Evolutionary conservation across 208 protist species (phyloP), one percentile per base, ranked within the genome.

Genomic region (Leishmania guyanensis): DNA sequence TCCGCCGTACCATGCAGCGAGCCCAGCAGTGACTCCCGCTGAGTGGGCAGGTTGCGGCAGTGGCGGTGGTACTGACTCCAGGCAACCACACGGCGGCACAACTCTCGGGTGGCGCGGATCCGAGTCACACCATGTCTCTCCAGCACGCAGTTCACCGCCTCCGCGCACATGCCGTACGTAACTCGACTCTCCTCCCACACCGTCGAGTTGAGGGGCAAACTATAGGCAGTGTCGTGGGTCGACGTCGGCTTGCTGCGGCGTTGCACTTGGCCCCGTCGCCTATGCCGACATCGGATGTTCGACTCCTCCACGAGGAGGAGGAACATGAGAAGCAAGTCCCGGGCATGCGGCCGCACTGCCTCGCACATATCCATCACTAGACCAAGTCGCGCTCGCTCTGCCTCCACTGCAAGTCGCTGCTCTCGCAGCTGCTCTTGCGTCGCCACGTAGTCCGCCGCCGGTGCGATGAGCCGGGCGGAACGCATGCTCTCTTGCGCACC

Each of bases 71-170:
- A 9, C 16, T 54, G 36, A 36, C 79, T 75, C 85, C 77, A 82
- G 14, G 54, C 33, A 36, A 87, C 79, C 16, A 88, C 78, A 56
- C 80, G 76, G 16, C 72, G 81, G 50, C 87, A 90, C 70, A 90
- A 51, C 65, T 82, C 78, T n/a, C 78, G 74, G 10, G 86, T 87
- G n/a, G 86, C 86, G 14, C 86, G 79, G 10, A 81, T 58, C n/a
- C 77, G 69, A 22, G 77, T 36, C 16, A 92, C 82, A 16, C 83
- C 84, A 62, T 90, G 86, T 54, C 78, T 81, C 81, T 90, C 86
- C n/a, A 96, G 80, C 43, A 96, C 77, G n/a, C 66, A 77, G 78
- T 94, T 94, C 26, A 92, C 81, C 9, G 88, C 90, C 87, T 93
- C 90, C 12, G 86, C 84, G 62, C 92, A 95, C 56, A 62, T 75